A percentile compares a stretch with the other conserved stretches of the same genome.
Conservation (phyloP, 176 grass and related monocot species). For the Ampelocalamus luodianensis region DNA sequence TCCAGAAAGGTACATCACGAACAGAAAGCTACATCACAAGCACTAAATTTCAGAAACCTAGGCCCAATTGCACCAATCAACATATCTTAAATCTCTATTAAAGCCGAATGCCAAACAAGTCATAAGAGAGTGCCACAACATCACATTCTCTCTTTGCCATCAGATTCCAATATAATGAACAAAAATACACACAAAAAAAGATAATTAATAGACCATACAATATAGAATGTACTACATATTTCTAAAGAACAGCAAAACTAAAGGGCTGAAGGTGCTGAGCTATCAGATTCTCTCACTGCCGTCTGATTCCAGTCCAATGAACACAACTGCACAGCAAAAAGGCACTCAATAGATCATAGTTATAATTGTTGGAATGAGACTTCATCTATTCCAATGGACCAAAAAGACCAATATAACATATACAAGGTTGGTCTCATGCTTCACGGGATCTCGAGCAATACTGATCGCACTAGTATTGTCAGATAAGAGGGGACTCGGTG, state of each 20-base stretch:
- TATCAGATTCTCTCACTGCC: background rate
- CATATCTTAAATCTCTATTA: background rate
- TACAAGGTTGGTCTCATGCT: no score
- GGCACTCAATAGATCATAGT: background rate
- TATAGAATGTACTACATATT: background rate
- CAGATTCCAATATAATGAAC: background rate
- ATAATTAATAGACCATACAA: slow-evolving; percentile 8
- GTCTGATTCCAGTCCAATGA: background rate
- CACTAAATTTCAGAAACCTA: background rate
- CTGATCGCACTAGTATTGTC: no score
- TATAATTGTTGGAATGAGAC: no score
- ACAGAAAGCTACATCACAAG: background rate
- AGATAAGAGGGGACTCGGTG: no score
- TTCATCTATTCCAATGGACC: no score
- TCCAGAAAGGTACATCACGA: slow-evolving; percentile 2
- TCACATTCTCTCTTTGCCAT: background rate
- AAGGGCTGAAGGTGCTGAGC: background rate
- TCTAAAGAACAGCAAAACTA: background rate
- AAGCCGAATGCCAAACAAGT: background rate
- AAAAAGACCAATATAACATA: no score
- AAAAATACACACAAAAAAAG: background rate
- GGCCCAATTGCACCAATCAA: background rate
- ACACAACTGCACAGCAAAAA: background rate
- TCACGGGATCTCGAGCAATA: no score
- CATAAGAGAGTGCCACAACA: background rate